phyloP scores from a whole-genome alignment of 768 basidiomycete species.

The Rhizopogon roseolus region DNA sequence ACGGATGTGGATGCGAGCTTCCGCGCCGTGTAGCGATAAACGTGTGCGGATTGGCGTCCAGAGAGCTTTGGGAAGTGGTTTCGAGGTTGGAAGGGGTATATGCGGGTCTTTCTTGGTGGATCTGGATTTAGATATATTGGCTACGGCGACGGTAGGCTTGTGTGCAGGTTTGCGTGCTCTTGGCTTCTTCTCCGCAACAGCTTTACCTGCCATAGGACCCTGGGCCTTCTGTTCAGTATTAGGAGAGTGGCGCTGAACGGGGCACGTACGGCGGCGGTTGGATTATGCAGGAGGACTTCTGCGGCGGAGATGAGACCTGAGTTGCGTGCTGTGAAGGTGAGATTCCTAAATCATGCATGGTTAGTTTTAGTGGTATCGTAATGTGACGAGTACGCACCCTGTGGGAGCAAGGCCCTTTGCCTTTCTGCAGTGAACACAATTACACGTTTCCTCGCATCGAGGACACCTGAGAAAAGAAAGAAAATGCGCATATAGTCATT shows the following conservation, averaged over 20 bases:
- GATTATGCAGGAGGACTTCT: conserved; percentile 29
- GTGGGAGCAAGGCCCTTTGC: conserved; percentile 53
- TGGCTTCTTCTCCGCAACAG: conserved; percentile 7
- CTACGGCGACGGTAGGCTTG: conserved; percentile 7
- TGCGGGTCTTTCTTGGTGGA: conserved; percentile 14
- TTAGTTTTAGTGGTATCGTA: conserved; percentile 7
- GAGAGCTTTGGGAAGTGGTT: conserved; percentile 38
- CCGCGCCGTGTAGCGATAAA: conserved; percentile 42
- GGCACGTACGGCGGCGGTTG: conserved; percentile 24
- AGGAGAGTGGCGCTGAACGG: neutral
- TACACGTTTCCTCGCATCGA: conserved; percentile 61
- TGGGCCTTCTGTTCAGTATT: conserved; percentile 12
- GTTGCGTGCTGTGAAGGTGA: conserved; percentile 31
- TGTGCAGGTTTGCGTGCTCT: conserved; percentile 11
- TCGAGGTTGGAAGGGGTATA: conserved; percentile 25
- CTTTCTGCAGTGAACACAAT: conserved; percentile 63
- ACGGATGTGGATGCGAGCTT: conserved; percentile 65
- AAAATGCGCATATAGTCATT: conserved; percentile 7
- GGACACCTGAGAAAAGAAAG: conserved; percentile 48
- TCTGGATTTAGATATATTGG: conserved; percentile 5
- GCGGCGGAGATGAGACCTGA: conserved; percentile 34
- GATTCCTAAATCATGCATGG: conserved; percentile 26
- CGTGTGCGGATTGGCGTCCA: conserved; percentile 49
- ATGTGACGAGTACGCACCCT: conserved; percentile 38
- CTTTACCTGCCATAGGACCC: conserved; percentile 23